Percentiles rank a stretch among this genome's conserved stretches.
Conservation (phyloP, 768 basidiomycete genomes). For the Clitopilus hobsonii region DNA sequence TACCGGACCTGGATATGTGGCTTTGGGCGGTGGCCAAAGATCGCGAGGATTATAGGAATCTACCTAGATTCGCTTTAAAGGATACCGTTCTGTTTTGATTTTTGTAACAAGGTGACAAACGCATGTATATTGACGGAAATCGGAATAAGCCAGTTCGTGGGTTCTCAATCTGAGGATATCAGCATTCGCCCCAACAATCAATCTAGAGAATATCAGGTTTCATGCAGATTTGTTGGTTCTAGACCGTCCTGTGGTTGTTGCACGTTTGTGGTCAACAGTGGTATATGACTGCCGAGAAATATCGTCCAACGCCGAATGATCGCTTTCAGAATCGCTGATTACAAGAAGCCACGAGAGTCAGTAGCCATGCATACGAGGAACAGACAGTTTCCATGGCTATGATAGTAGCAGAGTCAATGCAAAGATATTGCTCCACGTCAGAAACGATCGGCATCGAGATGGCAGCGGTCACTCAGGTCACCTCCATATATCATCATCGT, state of each 20-base stretch:
- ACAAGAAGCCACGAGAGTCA: too few species aligned
- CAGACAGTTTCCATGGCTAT: neutral
- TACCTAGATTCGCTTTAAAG: constrained; percentile 62
- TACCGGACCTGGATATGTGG: constrained; percentile 70
- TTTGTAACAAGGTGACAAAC: too few species aligned
- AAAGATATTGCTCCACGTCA: neutral
- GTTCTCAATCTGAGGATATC: neutral
- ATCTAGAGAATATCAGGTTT: too few species aligned
- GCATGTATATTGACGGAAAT: neutral
- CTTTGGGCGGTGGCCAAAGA: constrained; percentile 84
- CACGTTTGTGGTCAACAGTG: too few species aligned
- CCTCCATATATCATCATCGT: neutral
- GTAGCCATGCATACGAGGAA: neutral
- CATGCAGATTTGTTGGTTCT: too few species aligned
- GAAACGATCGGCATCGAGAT: neutral
- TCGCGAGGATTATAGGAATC: constrained; percentile 59
- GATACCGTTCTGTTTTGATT: constrained; percentile 67
- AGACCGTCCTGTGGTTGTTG: too few species aligned
- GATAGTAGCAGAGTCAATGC: neutral
- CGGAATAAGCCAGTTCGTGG: neutral
- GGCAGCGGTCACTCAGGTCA: constrained; percentile 1
- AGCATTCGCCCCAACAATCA: too few species aligned
- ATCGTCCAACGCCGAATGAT: too few species aligned
- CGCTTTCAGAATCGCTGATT: too few species aligned
- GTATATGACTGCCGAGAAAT: too few species aligned